phyloP scores from a whole-genome alignment of 441 rosid species.

The Adansonia rubrostipa region DNA sequence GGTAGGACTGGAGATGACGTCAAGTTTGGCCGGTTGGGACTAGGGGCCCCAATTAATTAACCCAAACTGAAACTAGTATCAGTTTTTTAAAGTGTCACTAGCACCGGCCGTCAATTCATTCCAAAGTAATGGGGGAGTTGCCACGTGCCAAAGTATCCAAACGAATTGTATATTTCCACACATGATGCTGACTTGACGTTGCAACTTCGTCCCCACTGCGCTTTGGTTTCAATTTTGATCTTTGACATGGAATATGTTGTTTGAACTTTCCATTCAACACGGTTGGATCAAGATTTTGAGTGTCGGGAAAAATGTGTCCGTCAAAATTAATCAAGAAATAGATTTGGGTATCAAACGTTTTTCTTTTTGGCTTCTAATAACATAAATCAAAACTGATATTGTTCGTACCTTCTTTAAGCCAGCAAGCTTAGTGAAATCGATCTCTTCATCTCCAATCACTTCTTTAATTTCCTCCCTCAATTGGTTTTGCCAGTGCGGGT shows the following conservation, averaged over 20 bases:
- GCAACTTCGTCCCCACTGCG: too few species aligned
- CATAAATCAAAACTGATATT: too few species aligned
- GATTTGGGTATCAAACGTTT: too few species aligned
- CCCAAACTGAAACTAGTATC: neutral
- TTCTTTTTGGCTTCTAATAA: too few species aligned
- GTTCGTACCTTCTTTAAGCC: conserved; percentile 78
- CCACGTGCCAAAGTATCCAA: neutral
- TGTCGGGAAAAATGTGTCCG: neutral
- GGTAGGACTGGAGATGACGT: neutral
- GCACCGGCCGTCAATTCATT: neutral
- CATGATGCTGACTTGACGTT: neutral
- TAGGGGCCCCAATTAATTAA: neutral
- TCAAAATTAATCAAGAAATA: neutral
- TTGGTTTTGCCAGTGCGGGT: conserved; percentile 80
- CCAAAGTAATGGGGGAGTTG: neutral
- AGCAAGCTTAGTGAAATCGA: conserved; percentile 69
- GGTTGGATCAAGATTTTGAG: neutral
- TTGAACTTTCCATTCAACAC: conserved; percentile 3
- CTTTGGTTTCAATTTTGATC: neutral
- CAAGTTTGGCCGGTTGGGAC: neutral
- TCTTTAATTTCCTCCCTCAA: conserved; percentile 76
- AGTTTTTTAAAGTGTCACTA: neutral
- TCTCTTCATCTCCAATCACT: conserved; percentile 59
- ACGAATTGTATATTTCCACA: neutral
- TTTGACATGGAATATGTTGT: conserved; percentile 2